phyloP scores from a whole-genome alignment of 2,329 filamentous ascomycete species.

The Tolypocladium paradoxum region DNA sequence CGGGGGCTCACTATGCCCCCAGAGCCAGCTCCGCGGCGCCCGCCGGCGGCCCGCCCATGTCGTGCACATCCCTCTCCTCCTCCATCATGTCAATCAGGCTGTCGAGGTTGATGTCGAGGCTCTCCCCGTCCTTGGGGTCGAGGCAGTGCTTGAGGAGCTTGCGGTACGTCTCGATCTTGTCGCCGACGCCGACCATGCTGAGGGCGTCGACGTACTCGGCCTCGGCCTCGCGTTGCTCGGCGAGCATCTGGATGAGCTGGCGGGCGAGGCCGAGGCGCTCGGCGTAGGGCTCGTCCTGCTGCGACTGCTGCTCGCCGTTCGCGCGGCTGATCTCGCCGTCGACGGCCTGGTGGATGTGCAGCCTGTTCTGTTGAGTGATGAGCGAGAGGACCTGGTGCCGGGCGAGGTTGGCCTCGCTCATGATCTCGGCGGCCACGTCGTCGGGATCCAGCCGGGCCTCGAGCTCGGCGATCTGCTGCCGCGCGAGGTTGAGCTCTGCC shows the following conservation, averaged over 20 bases:
- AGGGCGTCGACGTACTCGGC: constrained; percentile 58
- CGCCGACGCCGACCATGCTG: constrained; percentile 57
- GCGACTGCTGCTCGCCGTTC: constrained; percentile 31
- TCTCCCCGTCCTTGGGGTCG: constrained; percentile 54
- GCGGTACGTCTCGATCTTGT: constrained; percentile 65
- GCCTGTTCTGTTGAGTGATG: constrained; percentile 40
- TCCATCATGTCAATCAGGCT: constrained; percentile 53
- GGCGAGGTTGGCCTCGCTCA: constrained; percentile 37
- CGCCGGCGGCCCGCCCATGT: constrained; percentile 18
- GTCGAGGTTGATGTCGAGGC: constrained; percentile 54
- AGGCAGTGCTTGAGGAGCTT: constrained; percentile 58
- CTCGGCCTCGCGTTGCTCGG: constrained; percentile 52
- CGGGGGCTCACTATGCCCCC: background rate
- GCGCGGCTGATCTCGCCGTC: constrained; percentile 37
- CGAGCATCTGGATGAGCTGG: constrained; percentile 44
- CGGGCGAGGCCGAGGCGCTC: constrained; percentile 48
- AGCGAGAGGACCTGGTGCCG: constrained; percentile 39
- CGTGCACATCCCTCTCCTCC: constrained; percentile 42
- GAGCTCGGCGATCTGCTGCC: constrained; percentile 48
- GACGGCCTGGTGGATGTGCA: constrained; percentile 41
- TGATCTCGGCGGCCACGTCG: constrained; percentile 38
- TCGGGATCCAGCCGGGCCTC: constrained; percentile 45
- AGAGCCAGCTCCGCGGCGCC: constrained; percentile 14
- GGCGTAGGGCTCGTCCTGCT: constrained; percentile 35
- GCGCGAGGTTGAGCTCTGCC: constrained; percentile 51